phyloP scores from a whole-genome alignment of 2,329 filamentous ascomycete species.

The Talaromyces sp. region DNA sequence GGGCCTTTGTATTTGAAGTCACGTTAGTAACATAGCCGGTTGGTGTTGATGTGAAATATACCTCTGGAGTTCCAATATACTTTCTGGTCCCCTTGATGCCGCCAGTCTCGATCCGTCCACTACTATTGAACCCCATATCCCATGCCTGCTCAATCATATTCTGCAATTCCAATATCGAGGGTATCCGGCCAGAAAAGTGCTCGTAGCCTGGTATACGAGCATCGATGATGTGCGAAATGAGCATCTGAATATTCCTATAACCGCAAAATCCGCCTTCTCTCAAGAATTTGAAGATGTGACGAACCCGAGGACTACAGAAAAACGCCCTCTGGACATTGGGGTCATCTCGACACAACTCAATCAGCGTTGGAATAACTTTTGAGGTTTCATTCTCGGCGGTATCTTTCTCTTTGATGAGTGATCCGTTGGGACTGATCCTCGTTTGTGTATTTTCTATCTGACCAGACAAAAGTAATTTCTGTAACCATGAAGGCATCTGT shows the following conservation, averaged over 20 bases:
- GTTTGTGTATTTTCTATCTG: conserved; percentile 56
- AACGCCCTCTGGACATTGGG: conserved; percentile 66
- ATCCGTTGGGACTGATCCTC: conserved; percentile 45
- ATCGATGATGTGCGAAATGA: conserved; percentile 72
- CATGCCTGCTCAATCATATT: conserved; percentile 83
- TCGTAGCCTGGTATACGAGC: conserved; percentile 56
- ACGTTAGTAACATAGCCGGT: conserved; percentile 17
- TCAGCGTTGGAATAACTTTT: conserved; percentile 61
- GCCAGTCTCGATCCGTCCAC: conserved; percentile 76
- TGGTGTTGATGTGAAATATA: conserved; percentile 33
- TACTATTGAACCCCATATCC: conserved; percentile 76
- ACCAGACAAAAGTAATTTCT: conserved; percentile 58
- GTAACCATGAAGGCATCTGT: conserved; percentile 69
- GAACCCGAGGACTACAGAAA: conserved; percentile 70
- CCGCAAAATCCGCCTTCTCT: conserved; percentile 89
- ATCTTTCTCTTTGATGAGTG: conserved; percentile 37
- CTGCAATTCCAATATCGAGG: conserved; percentile 78
- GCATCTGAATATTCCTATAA: conserved; percentile 92
- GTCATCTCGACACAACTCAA: conserved; percentile 64
- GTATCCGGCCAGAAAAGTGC: conserved; percentile 60
- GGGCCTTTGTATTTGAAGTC: conserved; percentile 54
- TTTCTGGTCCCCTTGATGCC: conserved; percentile 85
- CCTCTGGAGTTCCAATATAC: conserved; percentile 91
- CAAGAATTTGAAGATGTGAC: conserved; percentile 78
- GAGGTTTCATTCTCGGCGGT: conserved; percentile 47